Evolutionary conservation across 2,329 filamentous ascomycete genomes (phyloP), one percentile per base, ranked within the genome.

Genomic region (Aspergillus ochraceoroseus): DNA sequence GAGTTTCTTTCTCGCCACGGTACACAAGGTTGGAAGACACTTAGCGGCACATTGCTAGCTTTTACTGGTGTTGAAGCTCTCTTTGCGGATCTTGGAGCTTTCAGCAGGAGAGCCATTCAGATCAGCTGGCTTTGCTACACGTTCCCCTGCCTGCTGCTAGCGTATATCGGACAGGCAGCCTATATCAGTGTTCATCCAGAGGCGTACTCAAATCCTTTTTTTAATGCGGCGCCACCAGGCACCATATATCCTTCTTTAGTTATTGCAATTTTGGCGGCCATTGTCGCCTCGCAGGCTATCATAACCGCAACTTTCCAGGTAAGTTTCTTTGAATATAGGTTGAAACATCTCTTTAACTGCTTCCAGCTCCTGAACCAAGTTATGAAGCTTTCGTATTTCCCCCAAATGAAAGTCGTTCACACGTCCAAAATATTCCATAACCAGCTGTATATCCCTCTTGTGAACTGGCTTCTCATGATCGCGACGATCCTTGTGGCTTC

Each of bases 41-140:
- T 79, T 3, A 74, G 72, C 4, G 84, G 85, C 3, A 76, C 88
- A 13, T 62, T 89, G 2, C 73, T 89, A 7, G 76, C 80, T 2
- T 88, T 89, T 54, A 88, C 85, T 2, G 84, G 81, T 12, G 82
- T 85, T n/a, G 85, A 88, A 58, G 83, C 84, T 1, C 70, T 89
- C 1, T 89, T 87, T 56, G 84, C 85, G 3, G 84, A 89, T 53
- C 70, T 89, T 5, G 85, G 84, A 22, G 85, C 85, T 14, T 89
- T 89, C 60, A 77, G 75, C 59, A 73, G 76, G 46, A 56, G 74
- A 28, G 83, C 85, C 0, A 79, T 89, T 36, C 83, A 86, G 56
- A 70, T 88, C 11, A 82, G 76, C 29, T 89, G 85, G 85, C 66
- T 87, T 3, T 70, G 71, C 36, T 80, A 79, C 50, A 75, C 76